Evolutionary conservation across 345 rosid species (phyloP).

Genomic region (Rhodamnia rubescens): DNA sequence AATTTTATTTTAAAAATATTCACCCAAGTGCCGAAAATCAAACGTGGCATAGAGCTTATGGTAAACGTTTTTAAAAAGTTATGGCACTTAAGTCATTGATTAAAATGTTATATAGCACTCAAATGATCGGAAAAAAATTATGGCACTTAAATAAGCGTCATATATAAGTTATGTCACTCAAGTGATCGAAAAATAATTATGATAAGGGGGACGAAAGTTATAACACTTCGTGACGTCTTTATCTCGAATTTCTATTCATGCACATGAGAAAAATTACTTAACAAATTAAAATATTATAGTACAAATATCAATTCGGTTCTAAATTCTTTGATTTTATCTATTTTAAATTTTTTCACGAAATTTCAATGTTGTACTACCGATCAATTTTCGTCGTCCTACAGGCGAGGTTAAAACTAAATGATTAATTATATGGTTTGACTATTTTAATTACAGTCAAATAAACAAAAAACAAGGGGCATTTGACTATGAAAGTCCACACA

Average conservation of each 20-base stretch:
- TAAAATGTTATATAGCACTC: no score
- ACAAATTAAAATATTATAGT: background rate
- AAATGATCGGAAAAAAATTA: no score
- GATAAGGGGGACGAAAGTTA: no score
- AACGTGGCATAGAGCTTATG: no score
- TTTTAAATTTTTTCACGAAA: accelerated
- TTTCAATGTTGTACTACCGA: background rate
- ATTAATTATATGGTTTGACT: background rate
- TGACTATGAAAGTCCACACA: background rate
- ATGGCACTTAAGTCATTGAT: no score
- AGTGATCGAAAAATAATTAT: no score
- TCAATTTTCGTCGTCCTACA: background rate
- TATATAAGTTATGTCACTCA: no score
- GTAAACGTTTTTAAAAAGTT: no score
- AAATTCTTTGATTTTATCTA: accelerated
- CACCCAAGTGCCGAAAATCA: no score
- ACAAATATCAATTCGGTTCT: background rate
- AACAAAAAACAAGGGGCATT: background rate
- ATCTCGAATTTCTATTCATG: background rate
- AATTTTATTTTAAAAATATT: no score
- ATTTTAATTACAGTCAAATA: background rate
- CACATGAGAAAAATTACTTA: background rate
- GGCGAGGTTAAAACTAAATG: background rate
- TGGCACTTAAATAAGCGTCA: no score
- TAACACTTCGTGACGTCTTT: no score